Percentiles rank a stretch among this genome's conserved stretches.
These are phyloP conservation scores for Cladosporium velox DNA, from an alignment of 2,329 filamentous ascomycete genomes.

Conservation along the genomic window DNA sequence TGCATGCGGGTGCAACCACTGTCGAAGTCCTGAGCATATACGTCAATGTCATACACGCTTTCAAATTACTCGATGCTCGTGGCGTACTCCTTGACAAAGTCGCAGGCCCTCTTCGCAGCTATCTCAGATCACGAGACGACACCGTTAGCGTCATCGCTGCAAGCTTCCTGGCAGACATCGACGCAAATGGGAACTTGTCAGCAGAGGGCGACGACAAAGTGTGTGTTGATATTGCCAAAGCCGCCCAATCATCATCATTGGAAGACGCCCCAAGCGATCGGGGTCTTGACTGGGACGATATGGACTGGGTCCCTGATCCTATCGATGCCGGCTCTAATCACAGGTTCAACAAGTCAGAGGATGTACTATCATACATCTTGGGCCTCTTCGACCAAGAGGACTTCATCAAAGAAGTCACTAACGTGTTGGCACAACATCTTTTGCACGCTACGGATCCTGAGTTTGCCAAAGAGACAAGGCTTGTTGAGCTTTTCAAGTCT, in stretches of 20 bases:
- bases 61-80: constrained; percentile 73
- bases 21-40: constrained; percentile 75
- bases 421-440: constrained; percentile 81
- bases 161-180: constrained; percentile 67
- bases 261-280: constrained; percentile 46
- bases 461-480: constrained; percentile 78
- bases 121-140: constrained; percentile 74
- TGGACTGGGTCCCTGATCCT: constrained; percentile 90
- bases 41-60: constrained; percentile 75
- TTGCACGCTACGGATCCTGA: constrained; percentile 60
- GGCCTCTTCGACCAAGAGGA: constrained; percentile 86
- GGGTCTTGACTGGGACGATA: constrained; percentile 69
- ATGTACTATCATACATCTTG: constrained; percentile 89
- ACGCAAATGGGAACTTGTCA: constrained; percentile 44
- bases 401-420: constrained; percentile 93
- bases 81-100: constrained; percentile 76
- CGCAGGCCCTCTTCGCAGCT: constrained; percentile 71
- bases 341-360: constrained; percentile 81
- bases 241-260: constrained; percentile 64
- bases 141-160: constrained; percentile 76
- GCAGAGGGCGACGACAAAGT: constrained; percentile 49
- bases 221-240: constrained; percentile 66
- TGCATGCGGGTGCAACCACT: constrained; percentile 76
- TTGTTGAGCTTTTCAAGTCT: constrained; percentile 83
- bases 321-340: constrained; percentile 90